Evolutionary conservation across 2,329 filamentous ascomycete species (phyloP).

Genomic region (Fusarium duplospermum): DNA sequence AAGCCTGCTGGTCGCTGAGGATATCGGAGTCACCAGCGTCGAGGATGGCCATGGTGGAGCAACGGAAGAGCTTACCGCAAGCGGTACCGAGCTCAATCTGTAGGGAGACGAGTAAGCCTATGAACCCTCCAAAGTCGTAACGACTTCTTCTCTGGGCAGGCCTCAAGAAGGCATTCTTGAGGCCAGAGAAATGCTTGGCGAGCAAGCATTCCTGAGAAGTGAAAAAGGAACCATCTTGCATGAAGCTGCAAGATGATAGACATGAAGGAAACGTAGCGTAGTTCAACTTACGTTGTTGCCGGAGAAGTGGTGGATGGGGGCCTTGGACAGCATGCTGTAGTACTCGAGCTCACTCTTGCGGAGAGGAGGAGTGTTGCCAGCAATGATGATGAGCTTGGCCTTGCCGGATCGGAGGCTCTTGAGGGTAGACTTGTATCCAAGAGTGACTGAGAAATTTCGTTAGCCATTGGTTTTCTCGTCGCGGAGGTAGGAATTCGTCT

Average conservation of each 20-base stretch:
- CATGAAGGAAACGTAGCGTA: slow-evolving; percentile 40
- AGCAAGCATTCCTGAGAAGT: slow-evolving; percentile 40
- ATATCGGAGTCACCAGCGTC: slow-evolving; percentile 99
- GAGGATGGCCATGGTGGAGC: slow-evolving; percentile 95
- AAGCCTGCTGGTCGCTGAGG: slow-evolving; percentile 79
- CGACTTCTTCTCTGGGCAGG: slow-evolving; percentile 93
- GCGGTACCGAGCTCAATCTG: slow-evolving; percentile 98
- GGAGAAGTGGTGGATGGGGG: slow-evolving; percentile 95
- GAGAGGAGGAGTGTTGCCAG: slow-evolving; percentile 95
- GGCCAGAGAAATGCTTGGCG: slow-evolving; percentile 37
- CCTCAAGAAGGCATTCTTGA: slow-evolving; percentile 49
- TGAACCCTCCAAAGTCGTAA: slow-evolving; percentile 88
- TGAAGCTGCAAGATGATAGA: slow-evolving; percentile 31
- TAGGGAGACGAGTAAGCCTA: slow-evolving; percentile 67
- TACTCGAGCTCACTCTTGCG: slow-evolving; percentile 98
- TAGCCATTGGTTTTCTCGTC: slow-evolving; percentile 7
- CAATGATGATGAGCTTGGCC: slow-evolving; percentile 97
- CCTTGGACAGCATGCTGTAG: slow-evolving; percentile 93
- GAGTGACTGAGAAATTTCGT: slow-evolving; percentile 50
- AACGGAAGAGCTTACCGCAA: slow-evolving; percentile 98
- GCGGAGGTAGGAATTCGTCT: background rate
- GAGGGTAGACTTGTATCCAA: slow-evolving; percentile 63
- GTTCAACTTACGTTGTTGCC: slow-evolving; percentile 94
- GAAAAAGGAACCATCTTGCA: slow-evolving; percentile 37
- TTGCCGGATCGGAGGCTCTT: slow-evolving; percentile 95